Conservation (phyloP, 2,329 filamentous ascomycete species). For the Botrytis aclada region DNA sequence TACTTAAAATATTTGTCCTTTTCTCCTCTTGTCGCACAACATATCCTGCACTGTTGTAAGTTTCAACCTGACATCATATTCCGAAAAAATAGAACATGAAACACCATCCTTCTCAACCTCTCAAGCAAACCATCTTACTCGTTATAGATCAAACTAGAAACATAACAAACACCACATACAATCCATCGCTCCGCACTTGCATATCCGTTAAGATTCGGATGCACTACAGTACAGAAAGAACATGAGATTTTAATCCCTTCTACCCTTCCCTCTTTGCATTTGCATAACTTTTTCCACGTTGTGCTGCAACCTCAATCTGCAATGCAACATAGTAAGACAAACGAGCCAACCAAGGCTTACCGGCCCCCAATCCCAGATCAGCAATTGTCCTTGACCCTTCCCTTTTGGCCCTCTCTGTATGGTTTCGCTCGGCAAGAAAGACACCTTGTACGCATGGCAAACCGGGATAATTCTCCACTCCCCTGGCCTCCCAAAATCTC, state of each 20-base stretch:
- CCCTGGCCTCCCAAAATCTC: conserved; percentile 10
- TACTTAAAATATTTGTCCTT: neutral
- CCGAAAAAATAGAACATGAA: neutral
- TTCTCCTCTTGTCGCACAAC: neutral
- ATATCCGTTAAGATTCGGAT: neutral
- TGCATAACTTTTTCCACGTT: conserved; percentile 16
- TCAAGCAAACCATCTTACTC: conserved; percentile 9
- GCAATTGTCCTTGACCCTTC: neutral
- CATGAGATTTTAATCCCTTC: neutral
- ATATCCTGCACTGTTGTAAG: neutral
- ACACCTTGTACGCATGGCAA: conserved; percentile 17
- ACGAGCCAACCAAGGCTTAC: conserved; percentile 3
- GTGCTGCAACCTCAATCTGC: conserved; percentile 11
- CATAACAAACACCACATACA: neutral
- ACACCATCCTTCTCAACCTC: neutral
- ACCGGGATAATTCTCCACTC: conserved; percentile 3
- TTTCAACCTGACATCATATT: neutral
- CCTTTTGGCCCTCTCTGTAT: neutral
- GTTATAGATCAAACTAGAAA: neutral
- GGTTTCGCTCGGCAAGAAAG: conserved; percentile 3
- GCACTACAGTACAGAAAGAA: neutral
- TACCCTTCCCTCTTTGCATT: neutral
- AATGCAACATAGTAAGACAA: conserved; percentile 1
- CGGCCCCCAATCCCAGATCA: conserved; percentile 16
- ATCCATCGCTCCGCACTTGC: neutral